Conservation (phyloP, 495 filamentous ascomycete species). For the Penicillium pulvis region DNA sequence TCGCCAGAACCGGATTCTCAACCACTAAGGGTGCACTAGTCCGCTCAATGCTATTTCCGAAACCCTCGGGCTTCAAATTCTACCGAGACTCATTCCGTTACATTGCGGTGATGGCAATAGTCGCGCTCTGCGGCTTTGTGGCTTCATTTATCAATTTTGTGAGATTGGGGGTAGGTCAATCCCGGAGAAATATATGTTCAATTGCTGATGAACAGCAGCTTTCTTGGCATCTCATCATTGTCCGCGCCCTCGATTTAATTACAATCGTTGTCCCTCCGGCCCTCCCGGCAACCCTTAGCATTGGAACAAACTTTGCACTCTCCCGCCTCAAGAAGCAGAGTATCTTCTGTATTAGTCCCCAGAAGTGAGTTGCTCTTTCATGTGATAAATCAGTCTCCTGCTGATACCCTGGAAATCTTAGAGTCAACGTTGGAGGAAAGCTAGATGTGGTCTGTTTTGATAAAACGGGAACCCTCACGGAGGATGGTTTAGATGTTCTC, state of each 20-base stretch:
- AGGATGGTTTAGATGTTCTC: conserved; percentile 94
- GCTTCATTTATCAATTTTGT: conserved; percentile 94
- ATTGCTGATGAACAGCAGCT: conserved; percentile 48
- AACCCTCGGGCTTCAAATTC: conserved; percentile 97
- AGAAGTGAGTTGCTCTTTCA: conserved; percentile 47
- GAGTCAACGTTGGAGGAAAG: conserved; percentile 94
- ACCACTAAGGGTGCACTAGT: conserved; percentile 96
- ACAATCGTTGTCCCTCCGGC: conserved; percentile 98
- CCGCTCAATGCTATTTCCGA: conserved; percentile 98
- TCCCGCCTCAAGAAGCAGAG: conserved; percentile 79
- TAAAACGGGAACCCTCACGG: conserved; percentile 96
- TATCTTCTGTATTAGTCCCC: conserved; percentile 97
- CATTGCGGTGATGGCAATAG: conserved; percentile 93
- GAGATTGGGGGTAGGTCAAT: conserved; percentile 61
- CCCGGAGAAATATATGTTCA: background rate
- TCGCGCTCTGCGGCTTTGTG: conserved; percentile 84
- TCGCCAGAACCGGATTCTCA: conserved; percentile 91
- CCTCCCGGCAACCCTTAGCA: conserved; percentile 92
- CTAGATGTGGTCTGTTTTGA: conserved; percentile 97
- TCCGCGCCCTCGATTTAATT: conserved; percentile 91
- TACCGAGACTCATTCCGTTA: conserved; percentile 98
- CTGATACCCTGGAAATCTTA: conserved; percentile 20
- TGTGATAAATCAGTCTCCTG: background rate
- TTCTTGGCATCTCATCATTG: conserved; percentile 84
- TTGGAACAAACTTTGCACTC: conserved; percentile 94